Conservation (phyloP, 306 rosid genomes). For the Vigna mungo region DNA sequence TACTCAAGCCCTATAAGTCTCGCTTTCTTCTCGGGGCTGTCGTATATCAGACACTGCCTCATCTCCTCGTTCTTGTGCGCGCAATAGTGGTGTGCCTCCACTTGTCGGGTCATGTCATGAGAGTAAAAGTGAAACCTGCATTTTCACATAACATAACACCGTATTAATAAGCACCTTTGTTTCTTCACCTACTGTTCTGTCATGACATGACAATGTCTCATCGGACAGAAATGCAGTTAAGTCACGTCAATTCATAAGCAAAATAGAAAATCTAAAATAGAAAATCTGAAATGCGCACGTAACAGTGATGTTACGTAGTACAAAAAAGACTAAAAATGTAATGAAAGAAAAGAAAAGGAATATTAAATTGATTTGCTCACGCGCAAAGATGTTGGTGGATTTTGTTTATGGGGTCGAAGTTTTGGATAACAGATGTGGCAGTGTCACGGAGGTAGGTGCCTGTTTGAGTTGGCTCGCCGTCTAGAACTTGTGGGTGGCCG, state of each 20-base stretch:
- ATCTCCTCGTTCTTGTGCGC: constrained; percentile 79
- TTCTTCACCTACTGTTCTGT: too few relatives aligned
- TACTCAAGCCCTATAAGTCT: constrained; percentile 78
- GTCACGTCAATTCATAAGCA: too few relatives aligned
- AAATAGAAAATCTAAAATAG: too few relatives aligned
- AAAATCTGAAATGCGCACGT: too few relatives aligned
- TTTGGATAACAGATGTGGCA: constrained; percentile 68
- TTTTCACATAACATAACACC: not conserved
- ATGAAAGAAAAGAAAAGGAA: too few relatives aligned
- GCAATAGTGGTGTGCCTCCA: constrained; percentile 93
- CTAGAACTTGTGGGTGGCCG: constrained; percentile 42
- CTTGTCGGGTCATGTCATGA: constrained; percentile 80
- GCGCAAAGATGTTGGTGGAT: constrained; percentile 98
- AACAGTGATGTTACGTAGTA: too few relatives aligned
- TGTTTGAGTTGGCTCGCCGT: constrained; percentile 63
- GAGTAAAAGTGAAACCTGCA: constrained; percentile 75
- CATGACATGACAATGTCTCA: too few relatives aligned
- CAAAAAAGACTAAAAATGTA: too few relatives aligned
- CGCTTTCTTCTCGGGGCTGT: constrained; percentile 45
- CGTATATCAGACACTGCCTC: constrained; percentile 84
- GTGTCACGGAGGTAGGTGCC: constrained; percentile 62
- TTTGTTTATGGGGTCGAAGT: constrained; percentile 66
- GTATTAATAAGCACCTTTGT: too few relatives aligned
- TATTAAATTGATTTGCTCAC: constrained; percentile 25
- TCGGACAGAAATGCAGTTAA: too few relatives aligned